Conservation (phyloP, 1,284 basidiomycete species). For the Ceratobasidium sp. region DNA sequence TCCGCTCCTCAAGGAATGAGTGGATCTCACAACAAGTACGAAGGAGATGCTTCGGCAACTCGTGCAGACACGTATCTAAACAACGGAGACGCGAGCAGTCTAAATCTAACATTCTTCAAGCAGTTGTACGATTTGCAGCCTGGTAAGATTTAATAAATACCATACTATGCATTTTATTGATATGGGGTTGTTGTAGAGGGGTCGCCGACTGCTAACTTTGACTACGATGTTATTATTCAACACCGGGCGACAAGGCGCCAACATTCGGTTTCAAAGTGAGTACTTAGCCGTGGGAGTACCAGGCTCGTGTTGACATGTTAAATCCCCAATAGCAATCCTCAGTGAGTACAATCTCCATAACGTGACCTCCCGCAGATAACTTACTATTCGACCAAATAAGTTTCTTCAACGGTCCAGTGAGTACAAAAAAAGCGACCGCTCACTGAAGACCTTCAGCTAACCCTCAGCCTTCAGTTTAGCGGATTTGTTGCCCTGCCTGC, state of each 20-base stretch:
- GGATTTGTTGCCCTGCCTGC: slow-evolving; percentile 3
- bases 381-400: neutral
- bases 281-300: neutral
- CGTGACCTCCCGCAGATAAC: neutral
- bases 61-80: slow-evolving; percentile 27
- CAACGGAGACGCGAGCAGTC: slow-evolving; percentile 10
- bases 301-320: neutral
- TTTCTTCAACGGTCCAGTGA: slow-evolving; percentile 22
- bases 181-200: slow-evolving; percentile 6
- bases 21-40: slow-evolving; percentile 21
- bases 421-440: neutral
- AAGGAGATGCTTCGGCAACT: slow-evolving; percentile 32
- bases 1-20: slow-evolving; percentile 28
- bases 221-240: slow-evolving; percentile 10
- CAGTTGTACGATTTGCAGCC: slow-evolving; percentile 22
- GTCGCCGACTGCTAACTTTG: neutral
- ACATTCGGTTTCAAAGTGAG: slow-evolving; percentile 10
- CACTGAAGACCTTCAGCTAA: neutral
- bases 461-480: neutral
- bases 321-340: slow-evolving; percentile 3
- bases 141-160: neutral
- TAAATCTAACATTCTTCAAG: slow-evolving; percentile 8
- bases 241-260: slow-evolving; percentile 3
- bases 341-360: neutral
- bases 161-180: neutral